Evolutionary conservation across 768 basidiomycete genomes (phyloP), one percentile per base, ranked within the genome.

Genomic region (Pleurotus citrinopileatus): DNA sequence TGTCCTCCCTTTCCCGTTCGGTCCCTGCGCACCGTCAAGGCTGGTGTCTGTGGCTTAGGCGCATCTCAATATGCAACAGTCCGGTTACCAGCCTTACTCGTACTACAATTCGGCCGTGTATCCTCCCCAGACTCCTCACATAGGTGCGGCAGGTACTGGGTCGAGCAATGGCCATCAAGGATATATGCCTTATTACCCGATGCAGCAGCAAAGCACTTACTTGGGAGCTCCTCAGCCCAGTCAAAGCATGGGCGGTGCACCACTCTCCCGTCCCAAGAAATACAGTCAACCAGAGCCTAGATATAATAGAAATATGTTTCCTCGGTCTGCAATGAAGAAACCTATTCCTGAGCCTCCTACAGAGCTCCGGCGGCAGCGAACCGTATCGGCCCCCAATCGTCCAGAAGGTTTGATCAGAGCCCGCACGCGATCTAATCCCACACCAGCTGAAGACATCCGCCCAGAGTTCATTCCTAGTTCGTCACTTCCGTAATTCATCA

Each of bases 261-360:
- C 54, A 20, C 32, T 53, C 12, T 50, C 60, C 27, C 54, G 28
- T 9, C 55, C 56, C 36, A 48, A 22, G 45, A 56, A 50, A 20
- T 60, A 23, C 53, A 57, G 29, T 52, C 61, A 61, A 42, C 27
- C 55, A 58, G 26, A 62, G 57, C 45, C 60, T 28, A 55, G 59
- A 55, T 47, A 55, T 12, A 45, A 47, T 53, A 44, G 44, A 42
- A 47, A 51, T 51, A 13, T 22, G 9, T 51, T 62, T 29, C 61
- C 65, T 2, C 76, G 76, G 67, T 79, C 86, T 28, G 83, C 82
- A 0, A 66, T 87, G 64, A 87, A 82, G 65, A 82, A 78, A 63
- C 61, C 71, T 17, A 64, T 65, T 17, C 59, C 56, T 56, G 51
- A 68, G 26, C 50, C 62, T 23, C 59, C 60, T 13, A 59, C 66